Evolutionary conservation across 2,329 filamentous ascomycete species (phyloP).

Genomic region (Fusarium anguioides): DNA sequence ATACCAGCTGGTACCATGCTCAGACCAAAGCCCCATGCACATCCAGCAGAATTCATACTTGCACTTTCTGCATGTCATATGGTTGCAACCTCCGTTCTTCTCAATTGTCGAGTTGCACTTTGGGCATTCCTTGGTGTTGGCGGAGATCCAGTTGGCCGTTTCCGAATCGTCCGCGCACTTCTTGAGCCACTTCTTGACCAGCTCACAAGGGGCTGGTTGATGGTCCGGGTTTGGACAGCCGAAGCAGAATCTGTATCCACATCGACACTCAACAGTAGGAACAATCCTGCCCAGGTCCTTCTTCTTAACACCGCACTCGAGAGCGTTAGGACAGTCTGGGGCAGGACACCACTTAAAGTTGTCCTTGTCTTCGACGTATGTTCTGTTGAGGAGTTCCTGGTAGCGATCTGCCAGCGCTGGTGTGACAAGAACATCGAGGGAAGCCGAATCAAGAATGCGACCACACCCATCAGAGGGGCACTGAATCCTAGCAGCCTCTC

Average conservation of each 20-base stretch:
- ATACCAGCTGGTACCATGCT: conserved; percentile 99
- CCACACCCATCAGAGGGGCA: conserved; percentile 90
- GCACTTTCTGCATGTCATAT: conserved; percentile 97
- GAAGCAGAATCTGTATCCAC: conserved; percentile 92
- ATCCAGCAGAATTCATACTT: conserved; percentile 99
- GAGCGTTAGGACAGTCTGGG: conserved; percentile 93
- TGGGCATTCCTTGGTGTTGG: conserved; percentile 98
- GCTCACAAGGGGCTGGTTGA: conserved; percentile 88
- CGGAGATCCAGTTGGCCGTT: conserved; percentile 99
- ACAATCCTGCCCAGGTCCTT: conserved; percentile 87
- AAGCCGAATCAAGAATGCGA: conserved; percentile 90
- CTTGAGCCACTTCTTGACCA: conserved; percentile 96
- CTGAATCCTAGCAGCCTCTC: conserved; percentile 93
- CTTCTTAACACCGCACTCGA: conserved; percentile 89
- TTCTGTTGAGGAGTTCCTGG: conserved; percentile 85
- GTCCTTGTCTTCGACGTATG: conserved; percentile 97
- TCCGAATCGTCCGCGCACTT: conserved; percentile 99
- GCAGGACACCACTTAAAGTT: conserved; percentile 97
- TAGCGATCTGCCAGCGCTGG: conserved; percentile 73
- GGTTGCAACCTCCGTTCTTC: conserved; percentile 98
- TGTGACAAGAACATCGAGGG: conserved; percentile 80
- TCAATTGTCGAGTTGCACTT: conserved; percentile 97
- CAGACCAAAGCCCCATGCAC: conserved; percentile 99
- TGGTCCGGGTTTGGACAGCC: conserved; percentile 91
- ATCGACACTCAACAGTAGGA: conserved; percentile 87